These are phyloP conservation scores for Monilinia fructicola DNA, from an alignment of 2,329 filamentous ascomycete species.

Conservation along the genomic window DNA sequence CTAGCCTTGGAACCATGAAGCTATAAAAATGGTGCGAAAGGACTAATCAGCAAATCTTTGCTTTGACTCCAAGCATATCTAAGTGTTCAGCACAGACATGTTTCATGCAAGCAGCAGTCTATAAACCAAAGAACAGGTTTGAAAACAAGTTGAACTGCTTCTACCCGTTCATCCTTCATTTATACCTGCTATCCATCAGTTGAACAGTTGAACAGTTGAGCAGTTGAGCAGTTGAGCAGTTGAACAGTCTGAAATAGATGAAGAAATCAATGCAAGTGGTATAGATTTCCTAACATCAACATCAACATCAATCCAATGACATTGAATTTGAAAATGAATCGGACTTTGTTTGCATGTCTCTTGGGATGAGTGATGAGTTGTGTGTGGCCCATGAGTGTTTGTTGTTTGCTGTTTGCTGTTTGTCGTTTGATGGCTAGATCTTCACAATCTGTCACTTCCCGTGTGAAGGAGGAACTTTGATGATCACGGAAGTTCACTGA, in stretches of 20 bases:
- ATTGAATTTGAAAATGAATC: no score
- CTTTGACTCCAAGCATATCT: neutral
- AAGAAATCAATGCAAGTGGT: neutral
- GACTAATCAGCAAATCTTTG: neutral
- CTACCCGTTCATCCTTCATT: neutral
- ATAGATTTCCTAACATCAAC: neutral
- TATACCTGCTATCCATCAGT: neutral
- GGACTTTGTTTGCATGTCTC: neutral
- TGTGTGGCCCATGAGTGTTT: no score
- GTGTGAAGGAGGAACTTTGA: neutral
- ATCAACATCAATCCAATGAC: no score
- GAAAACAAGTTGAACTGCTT: neutral
- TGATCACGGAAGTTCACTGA: constrained; percentile 11
- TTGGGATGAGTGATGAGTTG: neutral
- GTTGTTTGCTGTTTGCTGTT: no score
- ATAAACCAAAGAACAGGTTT: constrained; percentile 9
- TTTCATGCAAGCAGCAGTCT: neutral
- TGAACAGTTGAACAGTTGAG: no score
- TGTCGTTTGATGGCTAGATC: neutral
- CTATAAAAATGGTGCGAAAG: neutral
- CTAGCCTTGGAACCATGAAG: neutral
- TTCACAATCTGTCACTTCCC: neutral
- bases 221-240: no score
- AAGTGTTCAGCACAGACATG: neutral
- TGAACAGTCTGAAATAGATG: neutral